These are phyloP conservation scores for Chaetomium fimeti DNA, from an alignment of 495 filamentous ascomycete species.

Conservation along the genomic window DNA sequence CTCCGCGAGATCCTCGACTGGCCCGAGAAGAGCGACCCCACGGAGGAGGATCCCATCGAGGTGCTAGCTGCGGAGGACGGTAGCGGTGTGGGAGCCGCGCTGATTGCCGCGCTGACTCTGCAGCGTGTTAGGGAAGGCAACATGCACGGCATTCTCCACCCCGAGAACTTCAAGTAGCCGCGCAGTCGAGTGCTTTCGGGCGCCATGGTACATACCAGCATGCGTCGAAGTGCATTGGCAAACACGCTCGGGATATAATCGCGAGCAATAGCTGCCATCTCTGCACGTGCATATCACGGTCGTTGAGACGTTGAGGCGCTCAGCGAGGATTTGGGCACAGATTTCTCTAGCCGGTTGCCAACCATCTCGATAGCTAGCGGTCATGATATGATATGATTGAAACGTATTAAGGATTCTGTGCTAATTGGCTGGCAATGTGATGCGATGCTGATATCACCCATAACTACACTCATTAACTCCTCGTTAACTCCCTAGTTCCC, in stretches of 20 bases:
- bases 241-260: not conserved
- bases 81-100: constrained; percentile 89
- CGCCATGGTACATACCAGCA: not conserved
- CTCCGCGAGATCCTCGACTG: constrained; percentile 93
- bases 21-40: constrained; percentile 59
- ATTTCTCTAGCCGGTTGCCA: not conserved
- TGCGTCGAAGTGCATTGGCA: not conserved
- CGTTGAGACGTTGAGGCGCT: not conserved
- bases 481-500: no score
- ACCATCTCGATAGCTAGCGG: not conserved
- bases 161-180: constrained; percentile 53
- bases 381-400: not conserved
- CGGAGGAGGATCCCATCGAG: constrained; percentile 77
- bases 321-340: not conserved
- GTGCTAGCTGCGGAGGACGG: constrained; percentile 91
- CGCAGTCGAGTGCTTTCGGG: not conserved
- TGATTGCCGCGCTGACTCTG: constrained; percentile 91
- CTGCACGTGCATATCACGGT: not conserved
- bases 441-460: not conserved
- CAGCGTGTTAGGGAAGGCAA: constrained; percentile 80
- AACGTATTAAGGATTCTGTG: not conserved
- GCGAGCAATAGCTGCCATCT: not conserved
- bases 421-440: constrained; percentile 11
- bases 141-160: constrained; percentile 72
- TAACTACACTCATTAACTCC: no score